Percentiles rank a stretch among this genome's conserved stretches.
These are phyloP conservation scores for Heritiera fomes DNA, from an alignment of 345 rosid species.

Conservation along the genomic window DNA sequence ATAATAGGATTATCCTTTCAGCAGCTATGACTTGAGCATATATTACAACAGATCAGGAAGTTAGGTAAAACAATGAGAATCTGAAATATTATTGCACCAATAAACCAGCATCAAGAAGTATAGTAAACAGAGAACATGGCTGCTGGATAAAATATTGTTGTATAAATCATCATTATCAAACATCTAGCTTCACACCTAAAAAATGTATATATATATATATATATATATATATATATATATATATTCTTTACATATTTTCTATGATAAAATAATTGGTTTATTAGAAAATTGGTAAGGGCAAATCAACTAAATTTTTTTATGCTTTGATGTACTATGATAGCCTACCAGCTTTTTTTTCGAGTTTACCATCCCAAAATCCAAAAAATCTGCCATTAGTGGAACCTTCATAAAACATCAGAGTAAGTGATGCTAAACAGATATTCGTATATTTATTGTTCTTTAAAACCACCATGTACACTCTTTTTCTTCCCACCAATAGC, in stretches of 20 bases:
- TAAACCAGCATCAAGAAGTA: neutral
- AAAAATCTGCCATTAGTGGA: neutral
- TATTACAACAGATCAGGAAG: neutral
- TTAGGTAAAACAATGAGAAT: neutral
- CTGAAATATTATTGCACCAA: neutral
- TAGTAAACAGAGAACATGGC: neutral
- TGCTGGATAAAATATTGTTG: neutral
- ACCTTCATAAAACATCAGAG: constrained; percentile 6
- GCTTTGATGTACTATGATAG: neutral
- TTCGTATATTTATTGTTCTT: neutral
- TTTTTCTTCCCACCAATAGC: neutral
- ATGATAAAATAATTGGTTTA: neutral
- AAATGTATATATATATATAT: neutral
- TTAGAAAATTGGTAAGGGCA: neutral
- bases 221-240: too few relatives aligned
- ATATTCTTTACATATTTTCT: neutral
- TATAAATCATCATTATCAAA: neutral
- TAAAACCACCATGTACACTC: neutral
- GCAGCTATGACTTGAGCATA: neutral
- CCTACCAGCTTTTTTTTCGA: neutral
- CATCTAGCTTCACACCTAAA: neutral
- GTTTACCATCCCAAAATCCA: neutral
- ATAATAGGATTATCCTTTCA: neutral
- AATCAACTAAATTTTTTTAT: neutral
- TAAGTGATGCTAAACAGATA: neutral